phyloP scores from a whole-genome alignment of 305 asterid genomes.

The Fraxinus albicans region DNA sequence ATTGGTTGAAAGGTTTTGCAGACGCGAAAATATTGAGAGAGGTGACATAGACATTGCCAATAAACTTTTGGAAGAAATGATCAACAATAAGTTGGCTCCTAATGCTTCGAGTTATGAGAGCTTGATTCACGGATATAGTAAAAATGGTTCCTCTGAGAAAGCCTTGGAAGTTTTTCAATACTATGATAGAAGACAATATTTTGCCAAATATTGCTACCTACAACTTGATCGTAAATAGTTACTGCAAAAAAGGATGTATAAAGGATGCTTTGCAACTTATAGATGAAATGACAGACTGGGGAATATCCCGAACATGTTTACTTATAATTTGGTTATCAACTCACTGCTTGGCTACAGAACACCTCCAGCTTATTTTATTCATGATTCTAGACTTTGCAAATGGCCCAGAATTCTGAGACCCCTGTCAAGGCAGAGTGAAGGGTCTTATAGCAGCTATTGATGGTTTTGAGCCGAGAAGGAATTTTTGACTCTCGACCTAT shows the following conservation, averaged over 20 bases:
- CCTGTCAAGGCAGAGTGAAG: background rate
- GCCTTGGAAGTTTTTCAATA: slow-evolving; percentile 28
- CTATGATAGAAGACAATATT: slow-evolving; percentile 25
- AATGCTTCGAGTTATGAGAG: slow-evolving; percentile 29
- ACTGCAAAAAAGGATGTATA: slow-evolving; percentile 31
- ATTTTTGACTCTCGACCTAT: background rate
- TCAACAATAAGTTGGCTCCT: slow-evolving; percentile 32
- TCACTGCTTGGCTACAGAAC: background rate
- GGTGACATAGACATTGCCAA: slow-evolving; percentile 44
- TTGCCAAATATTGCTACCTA: slow-evolving; percentile 23
- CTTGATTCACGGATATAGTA: slow-evolving; percentile 43
- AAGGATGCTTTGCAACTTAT: slow-evolving; percentile 32
- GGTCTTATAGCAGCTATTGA: background rate
- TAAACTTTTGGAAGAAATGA: slow-evolving; percentile 41
- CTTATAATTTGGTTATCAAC: no score
- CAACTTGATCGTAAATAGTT: slow-evolving; percentile 33
- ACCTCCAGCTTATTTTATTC: background rate
- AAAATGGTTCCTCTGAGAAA: slow-evolving; percentile 32
- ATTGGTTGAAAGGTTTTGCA: slow-evolving; percentile 51
- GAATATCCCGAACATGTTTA: slow-evolving; percentile 1
- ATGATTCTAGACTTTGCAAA: background rate
- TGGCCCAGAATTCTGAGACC: background rate
- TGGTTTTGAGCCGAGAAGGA: background rate
- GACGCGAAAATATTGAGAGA: slow-evolving; percentile 32
- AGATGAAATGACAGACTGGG: slow-evolving; percentile 23